phyloP scores from a whole-genome alignment of 192 early-diverging fungal genomes.

The Rhizoclosmatium sp. region DNA sequence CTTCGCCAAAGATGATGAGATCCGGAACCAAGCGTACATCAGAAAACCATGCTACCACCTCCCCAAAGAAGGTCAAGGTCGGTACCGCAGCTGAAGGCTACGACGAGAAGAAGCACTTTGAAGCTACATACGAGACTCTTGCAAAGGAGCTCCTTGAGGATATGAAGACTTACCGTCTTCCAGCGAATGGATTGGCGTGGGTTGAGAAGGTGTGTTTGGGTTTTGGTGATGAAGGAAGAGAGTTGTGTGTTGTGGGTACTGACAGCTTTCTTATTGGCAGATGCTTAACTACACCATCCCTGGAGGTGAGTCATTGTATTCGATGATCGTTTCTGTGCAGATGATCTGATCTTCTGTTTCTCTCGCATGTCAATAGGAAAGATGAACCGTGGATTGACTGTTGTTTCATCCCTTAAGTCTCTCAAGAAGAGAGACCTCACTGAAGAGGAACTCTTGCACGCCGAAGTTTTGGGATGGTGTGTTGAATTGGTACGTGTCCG shows the following conservation, averaged over 20 bases:
- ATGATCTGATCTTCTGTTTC: not conserved
- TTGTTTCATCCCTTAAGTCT: slow-evolving; percentile 86
- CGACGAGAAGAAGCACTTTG: slow-evolving; percentile 62
- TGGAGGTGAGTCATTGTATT: slow-evolving; percentile 56
- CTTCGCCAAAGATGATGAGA: not conserved
- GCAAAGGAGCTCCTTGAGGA: slow-evolving; percentile 77
- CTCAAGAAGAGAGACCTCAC: slow-evolving; percentile 79
- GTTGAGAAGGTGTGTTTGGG: slow-evolving; percentile 43
- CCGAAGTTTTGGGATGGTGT: slow-evolving; percentile 93
- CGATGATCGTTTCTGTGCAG: not conserved
- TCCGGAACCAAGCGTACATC: slow-evolving; percentile 7
- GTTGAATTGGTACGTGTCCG: slow-evolving; percentile 80
- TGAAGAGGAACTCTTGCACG: slow-evolving; percentile 82
- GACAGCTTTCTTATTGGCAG: slow-evolving; percentile 43
- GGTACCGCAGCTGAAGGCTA: slow-evolving; percentile 17
- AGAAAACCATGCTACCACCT: not conserved
- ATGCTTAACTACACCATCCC: slow-evolving; percentile 65
- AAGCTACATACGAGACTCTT: slow-evolving; percentile 77
- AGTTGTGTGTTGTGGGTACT: not conserved
- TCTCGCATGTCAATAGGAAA: slow-evolving; percentile 66
- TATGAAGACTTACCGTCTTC: slow-evolving; percentile 68
- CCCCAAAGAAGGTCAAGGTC: slow-evolving; percentile 14
- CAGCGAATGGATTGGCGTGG: slow-evolving; percentile 65
- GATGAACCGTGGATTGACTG: slow-evolving; percentile 97
- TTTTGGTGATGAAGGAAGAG: not conserved